These are phyloP conservation scores for Acanthamoeba culbertsoni DNA, from an alignment of 208 protist species.

Conservation along the genomic window DNA sequence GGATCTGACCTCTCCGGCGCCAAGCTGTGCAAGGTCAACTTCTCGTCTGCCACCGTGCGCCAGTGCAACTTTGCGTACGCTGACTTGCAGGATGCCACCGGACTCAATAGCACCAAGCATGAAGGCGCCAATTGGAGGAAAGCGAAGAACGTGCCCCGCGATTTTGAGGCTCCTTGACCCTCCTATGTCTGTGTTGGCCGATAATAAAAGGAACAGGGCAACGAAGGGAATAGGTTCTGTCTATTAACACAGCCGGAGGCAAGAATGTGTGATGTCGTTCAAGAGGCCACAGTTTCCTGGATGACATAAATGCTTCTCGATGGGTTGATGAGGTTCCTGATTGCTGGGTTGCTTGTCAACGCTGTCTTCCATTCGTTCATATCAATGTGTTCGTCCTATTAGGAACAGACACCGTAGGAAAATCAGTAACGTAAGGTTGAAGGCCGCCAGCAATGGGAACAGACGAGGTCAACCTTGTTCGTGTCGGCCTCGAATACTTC, in stretches of 20 bases:
- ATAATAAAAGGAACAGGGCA: too few relatives aligned
- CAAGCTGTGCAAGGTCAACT: background rate
- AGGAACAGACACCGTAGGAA: background rate
- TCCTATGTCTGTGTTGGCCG: too few relatives aligned
- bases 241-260: too few relatives aligned
- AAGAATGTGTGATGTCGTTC: too few relatives aligned
- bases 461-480: background rate
- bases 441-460: background rate
- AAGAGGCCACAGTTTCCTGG: slow-evolving; percentile 16
- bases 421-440: too few relatives aligned
- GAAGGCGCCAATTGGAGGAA: background rate
- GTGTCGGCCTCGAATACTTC: slow-evolving; percentile 30
- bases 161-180: background rate
- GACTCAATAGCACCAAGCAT: background rate
- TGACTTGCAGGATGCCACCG: background rate
- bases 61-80: background rate
- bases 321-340: slow-evolving; percentile 46
- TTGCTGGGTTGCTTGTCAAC: background rate
- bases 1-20: background rate
- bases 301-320: background rate
- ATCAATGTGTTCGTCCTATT: background rate
- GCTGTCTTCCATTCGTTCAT: slow-evolving; percentile 21
- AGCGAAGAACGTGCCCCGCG: background rate
- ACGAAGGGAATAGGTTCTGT: too few relatives aligned
- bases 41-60: background rate